A percentile compares a stretch with the other conserved stretches of the same genome.
Conservation (phyloP, 2,329 filamentous ascomycete species). For the Boeremia exigua region DNA sequence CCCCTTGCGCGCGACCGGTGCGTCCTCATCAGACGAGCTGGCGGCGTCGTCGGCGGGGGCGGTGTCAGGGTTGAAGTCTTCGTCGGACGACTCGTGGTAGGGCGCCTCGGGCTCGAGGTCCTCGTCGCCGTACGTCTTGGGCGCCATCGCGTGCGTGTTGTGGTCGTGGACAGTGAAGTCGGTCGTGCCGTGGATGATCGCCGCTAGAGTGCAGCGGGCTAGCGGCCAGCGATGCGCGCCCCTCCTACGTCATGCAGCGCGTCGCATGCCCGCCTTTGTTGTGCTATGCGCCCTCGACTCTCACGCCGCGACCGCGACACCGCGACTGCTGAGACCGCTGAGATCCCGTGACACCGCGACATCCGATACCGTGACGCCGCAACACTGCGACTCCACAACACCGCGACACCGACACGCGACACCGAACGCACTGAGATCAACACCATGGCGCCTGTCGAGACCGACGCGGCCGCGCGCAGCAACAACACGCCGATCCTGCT, state of each 20-base stretch:
- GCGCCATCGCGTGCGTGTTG: conserved; percentile 31
- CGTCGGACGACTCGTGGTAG: conserved; percentile 70
- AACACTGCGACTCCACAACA: no score
- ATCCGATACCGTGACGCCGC: no score
- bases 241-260: conserved; percentile 28
- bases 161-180: background rate
- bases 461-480: conserved; percentile 28
- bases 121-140: conserved; percentile 37
- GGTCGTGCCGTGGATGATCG: conserved; percentile 12
- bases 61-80: conserved; percentile 77
- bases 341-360: no score
- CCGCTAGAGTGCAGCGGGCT: conserved; percentile 23
- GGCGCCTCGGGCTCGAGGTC: conserved; percentile 48
- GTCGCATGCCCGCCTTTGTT: conserved; percentile 20
- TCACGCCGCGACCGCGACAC: no score
- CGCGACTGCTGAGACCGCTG: no score
- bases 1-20: conserved; percentile 28
- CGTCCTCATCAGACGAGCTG: conserved; percentile 55
- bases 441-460: conserved; percentile 16
- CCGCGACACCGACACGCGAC: no score
- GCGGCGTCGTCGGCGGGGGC: conserved; percentile 57
- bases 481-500: conserved; percentile 43
- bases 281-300: conserved; percentile 18
- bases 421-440: no score
- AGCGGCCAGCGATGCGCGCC: conserved; percentile 21